Evolutionary conservation across 768 basidiomycete genomes (phyloP), one percentile per base, ranked within the genome.

Genomic region (Postia placenta): DNA sequence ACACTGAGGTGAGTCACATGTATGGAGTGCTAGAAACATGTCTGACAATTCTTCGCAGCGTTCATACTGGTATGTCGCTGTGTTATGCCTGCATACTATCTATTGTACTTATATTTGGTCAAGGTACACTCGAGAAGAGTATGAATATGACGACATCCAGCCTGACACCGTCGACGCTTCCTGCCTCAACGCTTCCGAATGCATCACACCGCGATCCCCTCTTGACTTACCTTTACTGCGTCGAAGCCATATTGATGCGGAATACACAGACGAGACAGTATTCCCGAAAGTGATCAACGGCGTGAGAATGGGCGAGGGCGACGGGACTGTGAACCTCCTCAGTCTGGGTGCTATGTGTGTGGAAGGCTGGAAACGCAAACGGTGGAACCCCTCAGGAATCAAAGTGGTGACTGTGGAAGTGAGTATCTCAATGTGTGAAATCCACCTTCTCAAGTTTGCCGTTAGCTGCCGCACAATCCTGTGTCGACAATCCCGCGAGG

Each of bases 301-400:
- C 11, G 90, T 97, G 46, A 89, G 87, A 56, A 82, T 94, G 66
- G 91, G 92, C 35, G 92, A 96, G 69, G 95, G 93, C 6, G 96
- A 98, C 63, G 95, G 96, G 11, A 97, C 96, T 2, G 92, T 93
- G 20, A 81, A 82, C 57, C 67, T 92, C 36, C 60, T 94, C 27
- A 90, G 87, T 56, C 73, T 93, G 46, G 95, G 93, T 14, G 82
- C 88, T n/a, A 96, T 98, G 92, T 97, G 95, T 59, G 84, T 87
- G 11, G 91, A 92, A 61, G 95, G 94, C 5, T 96, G 94, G 95
- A 88, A 87, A 65, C 74, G 83, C 49, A 76, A 76, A 53, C 73
- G 83, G 47, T 97, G 92, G 91, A 98, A 97, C 65, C 95, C 95
- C 1, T 86, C 81, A 11, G 77, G 85, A n/a, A 92, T 96, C 61